Percentiles rank a stretch among this genome's conserved stretches.
These are phyloP conservation scores for Verbena officinalis DNA, from an alignment of 257 asterid genomes.

Conservation along the genomic window DNA sequence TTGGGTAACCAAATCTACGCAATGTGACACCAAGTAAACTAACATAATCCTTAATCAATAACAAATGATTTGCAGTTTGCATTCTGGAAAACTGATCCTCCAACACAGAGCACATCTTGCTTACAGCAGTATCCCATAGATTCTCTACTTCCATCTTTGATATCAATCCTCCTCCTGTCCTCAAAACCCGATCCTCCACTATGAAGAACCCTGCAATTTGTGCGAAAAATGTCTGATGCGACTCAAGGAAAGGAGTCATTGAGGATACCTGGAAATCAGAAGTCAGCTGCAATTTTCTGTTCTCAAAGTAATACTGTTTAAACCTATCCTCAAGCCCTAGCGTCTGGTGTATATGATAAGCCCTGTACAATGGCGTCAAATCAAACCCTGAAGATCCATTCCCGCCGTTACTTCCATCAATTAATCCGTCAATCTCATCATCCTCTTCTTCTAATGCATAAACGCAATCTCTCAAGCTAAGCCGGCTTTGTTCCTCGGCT, in stretches of 20 bases:
- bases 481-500: slow-evolving; percentile 97
- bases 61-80: slow-evolving; percentile 97
- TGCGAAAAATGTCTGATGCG: slow-evolving; percentile 94
- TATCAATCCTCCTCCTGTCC: slow-evolving; percentile 92
- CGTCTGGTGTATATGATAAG: slow-evolving; percentile 85
- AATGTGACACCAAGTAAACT: slow-evolving; percentile 93
- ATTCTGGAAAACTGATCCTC: slow-evolving; percentile 98
- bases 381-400: slow-evolving; percentile 71
- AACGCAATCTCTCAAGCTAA: slow-evolving; percentile 79
- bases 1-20: slow-evolving; percentile 88
- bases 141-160: slow-evolving; percentile 89
- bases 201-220: slow-evolving; percentile 97
- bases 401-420: slow-evolving; percentile 47
- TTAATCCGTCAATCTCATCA: slow-evolving; percentile 56
- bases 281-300: slow-evolving; percentile 88
- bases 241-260: slow-evolving; percentile 92
- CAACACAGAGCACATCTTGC: slow-evolving; percentile 93
- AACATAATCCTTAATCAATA: slow-evolving; percentile 93
- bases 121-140: slow-evolving; percentile 96
- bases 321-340: slow-evolving; percentile 84
- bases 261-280: slow-evolving; percentile 99
- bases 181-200: slow-evolving; percentile 89
- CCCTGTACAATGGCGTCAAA: slow-evolving; percentile 83
- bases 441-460: slow-evolving; percentile 88
- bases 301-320: slow-evolving; percentile 87